phyloP scores from a whole-genome alignment of 2,329 filamentous ascomycete genomes.

The Zarea fungicola region DNA sequence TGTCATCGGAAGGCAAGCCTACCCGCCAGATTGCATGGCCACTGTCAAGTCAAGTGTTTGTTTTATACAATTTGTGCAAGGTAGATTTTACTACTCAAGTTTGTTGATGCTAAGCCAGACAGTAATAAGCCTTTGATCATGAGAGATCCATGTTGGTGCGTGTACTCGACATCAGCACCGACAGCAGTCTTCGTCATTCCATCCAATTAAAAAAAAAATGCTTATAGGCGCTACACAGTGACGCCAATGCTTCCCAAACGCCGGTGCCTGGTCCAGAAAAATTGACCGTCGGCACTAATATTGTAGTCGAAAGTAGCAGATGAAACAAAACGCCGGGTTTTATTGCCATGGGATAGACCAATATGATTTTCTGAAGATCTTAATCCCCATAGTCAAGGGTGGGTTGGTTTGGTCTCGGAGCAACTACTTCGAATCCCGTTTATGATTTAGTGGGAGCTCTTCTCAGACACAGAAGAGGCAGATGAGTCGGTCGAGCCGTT shows the following conservation, averaged over 20 bases:
- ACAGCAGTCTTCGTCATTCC: slow-evolving; percentile 3
- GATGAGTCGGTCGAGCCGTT: slow-evolving; percentile 31
- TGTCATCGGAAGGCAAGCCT: no score
- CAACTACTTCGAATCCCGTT: no score
- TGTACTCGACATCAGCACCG: slow-evolving; percentile 1
- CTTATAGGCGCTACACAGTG: slow-evolving; percentile 3
- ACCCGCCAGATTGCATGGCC: no score
- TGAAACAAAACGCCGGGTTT: background rate
- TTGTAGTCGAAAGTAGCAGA: background rate
- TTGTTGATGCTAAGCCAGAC: no score
- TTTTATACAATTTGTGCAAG: background rate
- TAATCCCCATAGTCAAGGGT: no score
- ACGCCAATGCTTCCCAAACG: slow-evolving; percentile 6
- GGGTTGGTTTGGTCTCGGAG: no score
- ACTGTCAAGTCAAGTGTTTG: background rate
- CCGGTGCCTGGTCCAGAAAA: background rate
- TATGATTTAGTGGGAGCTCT: slow-evolving; percentile 2
- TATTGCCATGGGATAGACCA: background rate
- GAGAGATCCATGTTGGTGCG: background rate
- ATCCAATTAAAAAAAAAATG: slow-evolving; percentile 4
- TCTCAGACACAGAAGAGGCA: slow-evolving; percentile 20
- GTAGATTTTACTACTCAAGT: background rate
- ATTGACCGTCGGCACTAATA: background rate
- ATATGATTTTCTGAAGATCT: background rate
- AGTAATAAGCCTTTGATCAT: slow-evolving; percentile 1